These are phyloP conservation scores for Vigna unguiculata DNA, from an alignment of 306 rosid species.

Conservation along the genomic window DNA sequence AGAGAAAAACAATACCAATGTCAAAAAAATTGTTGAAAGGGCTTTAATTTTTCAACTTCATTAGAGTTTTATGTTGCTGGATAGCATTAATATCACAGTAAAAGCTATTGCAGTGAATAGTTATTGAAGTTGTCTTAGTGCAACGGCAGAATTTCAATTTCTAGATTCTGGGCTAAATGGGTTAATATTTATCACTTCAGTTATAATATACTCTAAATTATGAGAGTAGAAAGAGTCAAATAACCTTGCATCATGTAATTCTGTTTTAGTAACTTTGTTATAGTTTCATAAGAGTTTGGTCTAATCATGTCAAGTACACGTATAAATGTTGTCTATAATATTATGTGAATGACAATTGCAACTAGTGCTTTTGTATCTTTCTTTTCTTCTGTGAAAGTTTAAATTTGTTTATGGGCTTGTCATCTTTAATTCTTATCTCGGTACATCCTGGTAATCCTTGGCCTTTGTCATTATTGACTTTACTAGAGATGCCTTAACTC, in stretches of 20 bases:
- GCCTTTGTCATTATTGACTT: conserved; percentile 8
- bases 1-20: too few relatives aligned
- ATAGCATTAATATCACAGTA: neutral
- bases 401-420: conserved; percentile 16
- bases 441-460: conserved; percentile 16
- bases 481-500: neutral
- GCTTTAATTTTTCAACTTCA: neutral
- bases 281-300: conserved; percentile 1
- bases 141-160: neutral
- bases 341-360: neutral
- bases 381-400: conserved; percentile 2
- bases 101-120: neutral
- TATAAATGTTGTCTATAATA: conserved; percentile 6
- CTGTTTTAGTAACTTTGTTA: neutral
- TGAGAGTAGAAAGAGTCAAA: conserved; percentile 15
- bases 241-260: neutral
- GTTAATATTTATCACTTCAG: neutral
- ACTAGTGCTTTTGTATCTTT: conserved; percentile 14
- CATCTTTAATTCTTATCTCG: neutral
- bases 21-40: too few relatives aligned
- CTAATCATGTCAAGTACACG: conserved; percentile 10
- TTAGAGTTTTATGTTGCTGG: neutral
- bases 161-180: neutral
- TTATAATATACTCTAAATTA: neutral
- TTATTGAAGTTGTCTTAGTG: neutral